phyloP scores from a whole-genome alignment of 495 filamentous ascomycete species.

The Aspergillus hancockii region DNA sequence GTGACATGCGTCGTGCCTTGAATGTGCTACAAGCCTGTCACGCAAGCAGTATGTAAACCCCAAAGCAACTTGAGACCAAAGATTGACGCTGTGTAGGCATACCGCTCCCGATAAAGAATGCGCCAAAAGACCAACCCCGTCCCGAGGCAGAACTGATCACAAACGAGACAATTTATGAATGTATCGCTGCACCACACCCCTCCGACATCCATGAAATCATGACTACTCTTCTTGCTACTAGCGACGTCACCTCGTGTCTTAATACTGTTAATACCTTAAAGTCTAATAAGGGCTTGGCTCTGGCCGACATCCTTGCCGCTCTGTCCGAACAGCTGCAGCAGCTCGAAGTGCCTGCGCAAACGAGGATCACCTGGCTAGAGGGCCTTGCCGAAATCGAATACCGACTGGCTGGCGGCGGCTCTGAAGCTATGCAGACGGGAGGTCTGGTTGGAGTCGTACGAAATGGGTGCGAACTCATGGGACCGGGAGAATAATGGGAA shows the following conservation, averaged over 20 bases:
- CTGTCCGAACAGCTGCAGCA: slow-evolving; percentile 78
- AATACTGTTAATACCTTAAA: slow-evolving; percentile 86
- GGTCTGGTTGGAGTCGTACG: slow-evolving; percentile 88
- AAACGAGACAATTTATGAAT: slow-evolving; percentile 91
- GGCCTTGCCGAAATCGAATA: slow-evolving; percentile 92
- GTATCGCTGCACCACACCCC: slow-evolving; percentile 93
- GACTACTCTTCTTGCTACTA: slow-evolving; percentile 75
- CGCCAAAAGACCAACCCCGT: slow-evolving; percentile 54
- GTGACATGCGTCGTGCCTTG: slow-evolving; percentile 92
- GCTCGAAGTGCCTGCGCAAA: slow-evolving; percentile 83
- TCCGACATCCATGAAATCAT: slow-evolving; percentile 83
- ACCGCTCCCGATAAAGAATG: slow-evolving; percentile 67
- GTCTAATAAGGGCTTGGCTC: slow-evolving; percentile 78
- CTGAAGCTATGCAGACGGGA: slow-evolving; percentile 88
- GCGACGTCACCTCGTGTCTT: slow-evolving; percentile 84
- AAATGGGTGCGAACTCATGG: slow-evolving; percentile 78
- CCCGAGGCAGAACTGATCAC: slow-evolving; percentile 77
- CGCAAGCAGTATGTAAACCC: slow-evolving; percentile 70
- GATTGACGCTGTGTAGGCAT: slow-evolving; percentile 49
- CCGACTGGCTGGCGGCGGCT: slow-evolving; percentile 82
- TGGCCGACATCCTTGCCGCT: slow-evolving; percentile 90
- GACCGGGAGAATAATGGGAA: neutral
- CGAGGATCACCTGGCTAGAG: slow-evolving; percentile 87
- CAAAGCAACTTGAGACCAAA: neutral
- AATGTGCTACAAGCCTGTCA: slow-evolving; percentile 97